phyloP scores from a whole-genome alignment of 1,284 basidiomycete species.

The Bjerkandera adusta region DNA sequence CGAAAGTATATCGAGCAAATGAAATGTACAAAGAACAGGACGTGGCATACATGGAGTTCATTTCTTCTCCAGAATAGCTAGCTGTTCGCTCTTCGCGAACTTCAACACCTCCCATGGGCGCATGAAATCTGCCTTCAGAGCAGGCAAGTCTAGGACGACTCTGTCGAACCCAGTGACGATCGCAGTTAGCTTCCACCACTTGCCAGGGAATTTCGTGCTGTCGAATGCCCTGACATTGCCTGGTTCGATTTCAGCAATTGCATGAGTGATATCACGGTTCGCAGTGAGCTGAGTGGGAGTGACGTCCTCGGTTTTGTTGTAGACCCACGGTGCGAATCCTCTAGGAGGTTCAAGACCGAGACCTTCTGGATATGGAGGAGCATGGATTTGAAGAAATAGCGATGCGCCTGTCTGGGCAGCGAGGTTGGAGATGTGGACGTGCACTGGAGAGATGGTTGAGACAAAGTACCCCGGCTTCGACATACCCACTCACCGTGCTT shows the following conservation, averaged over 20 bases:
- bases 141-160: slow-evolving; percentile 5
- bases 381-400: slow-evolving; percentile 77
- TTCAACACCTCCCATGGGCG: slow-evolving; percentile 35
- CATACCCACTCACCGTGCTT: slow-evolving; percentile 30
- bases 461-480: too few relatives aligned
- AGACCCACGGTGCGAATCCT: slow-evolving; percentile 48
- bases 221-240: background rate
- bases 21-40: background rate
- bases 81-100: slow-evolving; percentile 40
- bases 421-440: slow-evolving; percentile 79
- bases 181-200: slow-evolving; percentile 7
- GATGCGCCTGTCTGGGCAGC: slow-evolving; percentile 91
- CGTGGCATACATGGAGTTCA: background rate
- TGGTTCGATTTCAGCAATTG: slow-evolving; percentile 46
- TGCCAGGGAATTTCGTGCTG: slow-evolving; percentile 10
- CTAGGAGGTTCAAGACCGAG: slow-evolving; percentile 17
- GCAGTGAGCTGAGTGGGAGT: slow-evolving; percentile 40
- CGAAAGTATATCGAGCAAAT: background rate
- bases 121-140: slow-evolving; percentile 10
- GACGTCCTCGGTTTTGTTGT: slow-evolving; percentile 78
- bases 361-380: slow-evolving; percentile 44
- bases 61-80: slow-evolving; percentile 51
- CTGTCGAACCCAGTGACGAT: slow-evolving; percentile 9
- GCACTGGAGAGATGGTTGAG: slow-evolving; percentile 33
- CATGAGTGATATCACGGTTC: slow-evolving; percentile 50